phyloP scores from a whole-genome alignment of 345 rosid species.

The Aquilaria sinensis region DNA sequence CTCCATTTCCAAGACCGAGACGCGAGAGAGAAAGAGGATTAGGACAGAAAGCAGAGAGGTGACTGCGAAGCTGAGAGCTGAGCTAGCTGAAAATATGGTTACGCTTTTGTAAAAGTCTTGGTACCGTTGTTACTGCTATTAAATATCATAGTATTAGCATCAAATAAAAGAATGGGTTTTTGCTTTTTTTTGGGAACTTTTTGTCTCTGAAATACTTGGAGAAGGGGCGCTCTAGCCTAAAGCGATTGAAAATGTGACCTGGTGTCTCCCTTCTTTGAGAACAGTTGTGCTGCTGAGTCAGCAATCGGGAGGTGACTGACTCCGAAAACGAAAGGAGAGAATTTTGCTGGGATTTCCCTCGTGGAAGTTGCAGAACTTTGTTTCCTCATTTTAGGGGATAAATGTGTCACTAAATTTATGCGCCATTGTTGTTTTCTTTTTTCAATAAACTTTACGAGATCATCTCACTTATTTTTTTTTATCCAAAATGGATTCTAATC shows the following conservation, averaged over 20 bases:
- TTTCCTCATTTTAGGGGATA: too few species aligned
- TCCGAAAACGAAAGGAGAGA: constrained; percentile 27
- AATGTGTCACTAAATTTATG: too few species aligned
- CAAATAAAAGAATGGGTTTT: not conserved
- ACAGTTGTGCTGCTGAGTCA: constrained; percentile 5
- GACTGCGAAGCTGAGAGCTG: not conserved
- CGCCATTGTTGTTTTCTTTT: too few species aligned
- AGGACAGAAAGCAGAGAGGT: constrained; percentile 4
- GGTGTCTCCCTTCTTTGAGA: constrained; percentile 1
- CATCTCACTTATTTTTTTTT: too few species aligned
- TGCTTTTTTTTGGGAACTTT: not conserved
- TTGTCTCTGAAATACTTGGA: not conserved
- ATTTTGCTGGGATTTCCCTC: constrained; percentile 2
- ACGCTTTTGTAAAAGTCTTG: constrained; percentile 23
- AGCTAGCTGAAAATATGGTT: constrained; percentile 11
- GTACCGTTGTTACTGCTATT: not conserved
- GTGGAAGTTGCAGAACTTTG: constrained; percentile 7
- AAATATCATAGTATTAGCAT: not conserved
- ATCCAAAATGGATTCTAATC: too few species aligned
- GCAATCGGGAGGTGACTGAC: constrained; percentile 25
- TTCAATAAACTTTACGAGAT: too few species aligned
- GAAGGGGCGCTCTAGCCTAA: constrained; percentile 6
- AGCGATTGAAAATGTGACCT: not conserved
- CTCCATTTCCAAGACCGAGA: not conserved
- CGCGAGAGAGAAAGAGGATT: constrained; percentile 13